These are phyloP conservation scores for Boletus patriciae DNA, from an alignment of 768 basidiomycete genomes.

Conservation along the genomic window DNA sequence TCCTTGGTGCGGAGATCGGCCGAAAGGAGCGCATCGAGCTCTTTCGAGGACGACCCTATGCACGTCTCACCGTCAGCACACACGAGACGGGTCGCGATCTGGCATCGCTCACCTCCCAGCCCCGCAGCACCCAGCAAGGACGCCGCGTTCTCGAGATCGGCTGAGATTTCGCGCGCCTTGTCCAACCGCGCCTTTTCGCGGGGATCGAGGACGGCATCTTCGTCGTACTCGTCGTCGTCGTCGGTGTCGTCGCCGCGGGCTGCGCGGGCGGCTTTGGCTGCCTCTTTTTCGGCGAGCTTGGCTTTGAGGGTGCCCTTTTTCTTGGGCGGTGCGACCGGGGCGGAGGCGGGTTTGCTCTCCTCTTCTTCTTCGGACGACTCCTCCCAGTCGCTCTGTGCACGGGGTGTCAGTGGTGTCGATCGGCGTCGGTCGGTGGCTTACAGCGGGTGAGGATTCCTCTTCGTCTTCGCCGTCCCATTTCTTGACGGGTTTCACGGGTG, in stretches of 20 bases:
- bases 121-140: constrained; percentile 74
- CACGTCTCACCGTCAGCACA: constrained; percentile 1
- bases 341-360: constrained; percentile 47
- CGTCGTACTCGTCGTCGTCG: constrained; percentile 56
- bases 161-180: constrained; percentile 77
- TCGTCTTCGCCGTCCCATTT: constrained; percentile 93
- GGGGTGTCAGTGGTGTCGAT: constrained; percentile 7
- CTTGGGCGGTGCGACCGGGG: constrained; percentile 67
- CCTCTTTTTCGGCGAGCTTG: constrained; percentile 92
- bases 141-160: constrained; percentile 84
- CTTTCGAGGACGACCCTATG: constrained; percentile 64
- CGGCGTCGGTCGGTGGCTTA: constrained; percentile 37
- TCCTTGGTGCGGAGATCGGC: constrained; percentile 85
- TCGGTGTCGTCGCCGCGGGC: constrained; percentile 35
- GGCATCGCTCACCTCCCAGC: constrained; percentile 52
- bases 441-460: constrained; percentile 75
- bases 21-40: constrained; percentile 70
- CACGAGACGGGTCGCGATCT: background rate
- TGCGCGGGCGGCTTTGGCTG: constrained; percentile 55
- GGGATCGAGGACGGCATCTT: constrained; percentile 77
- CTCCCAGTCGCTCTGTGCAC: constrained; percentile 89
- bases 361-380: constrained; percentile 76
- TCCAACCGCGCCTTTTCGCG: constrained; percentile 74
- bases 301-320: constrained; percentile 92
- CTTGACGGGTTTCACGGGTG: constrained; percentile 37